Evolutionary conservation across 345 rosid genomes (phyloP).

Genomic region (Aquilaria yunnanensis): DNA sequence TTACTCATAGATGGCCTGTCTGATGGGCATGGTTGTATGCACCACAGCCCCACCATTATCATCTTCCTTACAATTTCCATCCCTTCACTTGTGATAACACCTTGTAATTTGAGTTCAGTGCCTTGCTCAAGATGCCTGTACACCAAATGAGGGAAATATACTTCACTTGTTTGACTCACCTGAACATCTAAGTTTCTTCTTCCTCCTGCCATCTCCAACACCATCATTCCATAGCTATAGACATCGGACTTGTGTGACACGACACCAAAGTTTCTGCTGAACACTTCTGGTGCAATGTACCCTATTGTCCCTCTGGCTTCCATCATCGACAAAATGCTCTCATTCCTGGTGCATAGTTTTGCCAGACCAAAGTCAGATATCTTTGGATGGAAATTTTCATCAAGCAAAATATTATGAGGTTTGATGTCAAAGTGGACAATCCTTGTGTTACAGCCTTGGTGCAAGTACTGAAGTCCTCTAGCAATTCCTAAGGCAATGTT

Average conservation of each 20-base stretch:
- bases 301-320: slow-evolving; percentile 18
- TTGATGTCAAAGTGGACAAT: slow-evolving; percentile 45
- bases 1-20: slow-evolving; percentile 25
- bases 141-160: slow-evolving; percentile 11
- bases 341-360: slow-evolving; percentile 24
- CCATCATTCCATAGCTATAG: slow-evolving; percentile 11
- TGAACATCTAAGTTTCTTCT: neutral
- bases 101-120: neutral
- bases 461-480: slow-evolving; percentile 37
- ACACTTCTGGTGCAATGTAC: slow-evolving; percentile 28
- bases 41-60: slow-evolving; percentile 29
- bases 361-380: slow-evolving; percentile 46
- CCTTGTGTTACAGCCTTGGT: slow-evolving; percentile 31
- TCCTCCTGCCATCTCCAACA: slow-evolving; percentile 12
- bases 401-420: slow-evolving; percentile 38
- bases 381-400: slow-evolving; percentile 29
- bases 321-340: slow-evolving; percentile 24
- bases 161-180: neutral
- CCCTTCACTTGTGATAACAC: slow-evolving; percentile 11
- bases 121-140: slow-evolving; percentile 12
- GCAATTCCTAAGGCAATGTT: slow-evolving; percentile 28
- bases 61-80: slow-evolving; percentile 14
- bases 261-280: slow-evolving; percentile 19
- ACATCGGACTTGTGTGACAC: slow-evolving; percentile 27
- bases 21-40: slow-evolving; percentile 24